Evolutionary conservation across 148 eudicot species (phyloP), one percentile per base, ranked within the genome.

Genomic region (Drosera capensis): DNA sequence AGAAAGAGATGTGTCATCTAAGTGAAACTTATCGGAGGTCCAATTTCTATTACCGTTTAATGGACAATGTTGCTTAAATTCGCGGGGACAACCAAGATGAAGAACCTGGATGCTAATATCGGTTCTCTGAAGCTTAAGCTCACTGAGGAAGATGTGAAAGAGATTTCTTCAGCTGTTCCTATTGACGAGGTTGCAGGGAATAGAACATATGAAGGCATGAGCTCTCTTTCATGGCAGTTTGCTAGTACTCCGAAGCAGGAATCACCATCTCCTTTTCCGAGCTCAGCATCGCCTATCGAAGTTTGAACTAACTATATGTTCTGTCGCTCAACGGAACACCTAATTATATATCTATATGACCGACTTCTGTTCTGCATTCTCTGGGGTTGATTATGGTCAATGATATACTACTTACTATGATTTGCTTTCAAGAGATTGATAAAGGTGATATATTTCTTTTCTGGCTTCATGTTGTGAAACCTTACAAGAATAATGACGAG

Each of bases 31-130:
- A 25, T 15, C 14, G 7, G 50, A 1, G 8, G 21, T 46, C 37
- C 31, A 28, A 3, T 28, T 28, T 28, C 9, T 9, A 9, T 28
- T 7, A 11, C 8, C 26, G 22, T 15, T 0, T 47, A n/a, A 35
- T 25, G n/a, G n/a, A n/a, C n/a, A n/a, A n/a, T n/a, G n/a, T 47
- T 18, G 23, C 9, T 18, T 14, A 6, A 25, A 19, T 29, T n/a
- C n/a, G 43, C 52, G 56, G 62, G 68, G 24, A 57, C 70, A 35
- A 65, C 70, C 8, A 52, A 65, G 23, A 25, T 58, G 14, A 48
- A 47, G 43, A 65, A 65, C 43, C 59, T 65, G 35, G 25, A 58
- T 14, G 34, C 17, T 40, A 58, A 52, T 46, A 29, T 53, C 43
- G 63, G 29, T 39, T 43, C 45, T 3, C 15, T 58, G 26, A 31